A percentile compares a stretch with the other conserved stretches of the same genome.
phyloP scores from a whole-genome alignment of 2,329 filamentous ascomycete species.

The Cercospora zeae-maydis region DNA sequence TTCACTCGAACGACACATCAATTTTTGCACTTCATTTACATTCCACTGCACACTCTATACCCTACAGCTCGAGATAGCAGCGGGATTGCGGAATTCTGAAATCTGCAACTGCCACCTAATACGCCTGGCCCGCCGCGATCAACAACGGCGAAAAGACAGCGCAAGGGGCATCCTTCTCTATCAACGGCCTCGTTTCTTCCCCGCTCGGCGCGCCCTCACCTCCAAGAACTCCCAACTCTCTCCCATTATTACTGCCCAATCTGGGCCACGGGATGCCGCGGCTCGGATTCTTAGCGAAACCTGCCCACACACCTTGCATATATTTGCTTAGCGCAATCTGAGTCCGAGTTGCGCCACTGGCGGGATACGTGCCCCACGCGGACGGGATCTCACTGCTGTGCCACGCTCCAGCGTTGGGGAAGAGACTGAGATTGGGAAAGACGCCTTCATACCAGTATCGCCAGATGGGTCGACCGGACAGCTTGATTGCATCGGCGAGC shows the following conservation, averaged over 20 bases:
- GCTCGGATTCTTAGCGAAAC: slow-evolving; percentile 22
- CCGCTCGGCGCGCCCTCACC: slow-evolving; percentile 9
- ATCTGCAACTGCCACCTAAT: not conserved
- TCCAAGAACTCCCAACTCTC: slow-evolving; percentile 19
- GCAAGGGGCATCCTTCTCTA: slow-evolving; percentile 15
- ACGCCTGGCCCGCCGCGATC: slow-evolving; percentile 7
- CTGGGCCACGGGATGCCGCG: slow-evolving; percentile 27
- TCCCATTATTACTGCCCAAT: slow-evolving; percentile 23
- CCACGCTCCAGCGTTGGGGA: slow-evolving; percentile 32
- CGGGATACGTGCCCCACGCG: slow-evolving; percentile 26
- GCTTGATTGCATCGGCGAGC: slow-evolving; percentile 19
- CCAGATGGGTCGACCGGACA: slow-evolving; percentile 25
- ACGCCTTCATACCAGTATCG: slow-evolving; percentile 32
- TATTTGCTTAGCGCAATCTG: slow-evolving; percentile 23
- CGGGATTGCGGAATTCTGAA: not conserved
- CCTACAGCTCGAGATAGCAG: no score
- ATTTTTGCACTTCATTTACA: not conserved
- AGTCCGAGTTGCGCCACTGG: slow-evolving; percentile 17
- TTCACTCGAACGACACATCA: not conserved
- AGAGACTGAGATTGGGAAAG: slow-evolving; percentile 29
- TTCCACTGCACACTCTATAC: no score
- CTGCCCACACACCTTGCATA: slow-evolving; percentile 24
- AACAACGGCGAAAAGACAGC: slow-evolving; percentile 14
- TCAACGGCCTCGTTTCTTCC: slow-evolving; percentile 10
- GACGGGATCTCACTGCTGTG: slow-evolving; percentile 36